Evolutionary conservation across 495 filamentous ascomycete genomes (phyloP), one percentile per base, ranked within the genome.

Genomic region (Amphirosellinia nigrospora): DNA sequence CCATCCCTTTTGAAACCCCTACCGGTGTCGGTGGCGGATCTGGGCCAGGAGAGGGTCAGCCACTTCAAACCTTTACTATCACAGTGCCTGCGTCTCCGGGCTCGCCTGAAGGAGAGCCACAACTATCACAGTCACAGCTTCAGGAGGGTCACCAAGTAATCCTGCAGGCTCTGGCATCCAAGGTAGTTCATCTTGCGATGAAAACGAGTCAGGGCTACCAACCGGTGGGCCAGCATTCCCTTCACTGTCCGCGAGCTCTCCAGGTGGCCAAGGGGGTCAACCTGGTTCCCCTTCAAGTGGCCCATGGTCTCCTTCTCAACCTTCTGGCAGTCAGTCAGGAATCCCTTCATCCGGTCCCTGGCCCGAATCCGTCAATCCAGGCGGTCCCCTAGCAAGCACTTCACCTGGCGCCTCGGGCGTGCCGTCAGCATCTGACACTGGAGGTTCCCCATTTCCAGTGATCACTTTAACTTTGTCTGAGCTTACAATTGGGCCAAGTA

Each of bases 71-170:
- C 30, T 16, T 69, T 15, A 69, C 66, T 60, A 13, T 60, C 28
- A 68, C 66, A 19, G 30, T 69, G 6, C 58, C 67, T 21, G 32
- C 56, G 50, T 38, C 38, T 39, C 55, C 50, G 38, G 56, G 10
- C 32, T n/a, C 7, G 13, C 26, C 55, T 9, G 66, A 63, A 39
- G 67, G 67, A 5, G 46, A 53, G 46, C 67, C 58, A 9, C 50
- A 65, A 70, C 60, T 15, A 65, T 70, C 26, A 64, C 68, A 13
- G 36, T 64, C 11, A 70, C 68, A 64, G 68, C 60, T 36, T 23
- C 50, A 48, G 60, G 60, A 38, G 68, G 52, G 21, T 50, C 56
- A 32, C 58, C 66, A 50, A 69, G 43, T 19, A 61, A 62, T 28
- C 13, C 36, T 13, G 16, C 26, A 13, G 60, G 68, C 26, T 46